Conservation (phyloP, 345 rosid genomes). For the Anacardium occidentale region DNA sequence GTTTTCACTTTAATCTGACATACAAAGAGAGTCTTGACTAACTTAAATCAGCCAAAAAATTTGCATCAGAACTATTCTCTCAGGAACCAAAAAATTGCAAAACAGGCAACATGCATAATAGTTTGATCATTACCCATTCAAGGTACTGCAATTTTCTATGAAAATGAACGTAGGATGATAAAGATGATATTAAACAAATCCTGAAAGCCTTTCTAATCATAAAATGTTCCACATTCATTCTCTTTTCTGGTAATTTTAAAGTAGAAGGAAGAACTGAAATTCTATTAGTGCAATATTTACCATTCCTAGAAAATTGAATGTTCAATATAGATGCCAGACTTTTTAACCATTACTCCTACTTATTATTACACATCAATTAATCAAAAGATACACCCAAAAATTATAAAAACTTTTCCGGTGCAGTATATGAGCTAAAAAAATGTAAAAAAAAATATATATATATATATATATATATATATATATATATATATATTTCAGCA, state of each 20-base stretch:
- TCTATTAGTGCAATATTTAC: neutral
- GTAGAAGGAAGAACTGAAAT: neutral
- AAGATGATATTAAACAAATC: neutral
- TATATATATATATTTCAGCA: too few species aligned
- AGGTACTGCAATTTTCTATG: neutral
- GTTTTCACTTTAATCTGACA: neutral
- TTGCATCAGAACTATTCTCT: neutral
- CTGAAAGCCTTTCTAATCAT: neutral
- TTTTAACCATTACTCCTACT: neutral
- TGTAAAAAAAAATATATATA: too few species aligned
- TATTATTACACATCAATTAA: neutral
- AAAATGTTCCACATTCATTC: neutral
- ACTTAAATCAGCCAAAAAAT: neutral
- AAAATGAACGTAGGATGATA: neutral
- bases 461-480: neutral
- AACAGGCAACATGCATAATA: neutral
- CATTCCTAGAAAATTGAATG: neutral
- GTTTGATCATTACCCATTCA: neutral
- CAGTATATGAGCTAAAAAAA: neutral
- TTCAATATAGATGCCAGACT: neutral
- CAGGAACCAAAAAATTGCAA: neutral
- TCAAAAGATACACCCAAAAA: neutral
- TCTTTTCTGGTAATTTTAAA: neutral
- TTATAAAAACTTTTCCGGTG: neutral
- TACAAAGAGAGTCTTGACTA: neutral